Evolutionary conservation across 192 early-diverging fungal genomes (phyloP), one percentile per base, ranked within the genome.

Genomic region (Podila epicladia): DNA sequence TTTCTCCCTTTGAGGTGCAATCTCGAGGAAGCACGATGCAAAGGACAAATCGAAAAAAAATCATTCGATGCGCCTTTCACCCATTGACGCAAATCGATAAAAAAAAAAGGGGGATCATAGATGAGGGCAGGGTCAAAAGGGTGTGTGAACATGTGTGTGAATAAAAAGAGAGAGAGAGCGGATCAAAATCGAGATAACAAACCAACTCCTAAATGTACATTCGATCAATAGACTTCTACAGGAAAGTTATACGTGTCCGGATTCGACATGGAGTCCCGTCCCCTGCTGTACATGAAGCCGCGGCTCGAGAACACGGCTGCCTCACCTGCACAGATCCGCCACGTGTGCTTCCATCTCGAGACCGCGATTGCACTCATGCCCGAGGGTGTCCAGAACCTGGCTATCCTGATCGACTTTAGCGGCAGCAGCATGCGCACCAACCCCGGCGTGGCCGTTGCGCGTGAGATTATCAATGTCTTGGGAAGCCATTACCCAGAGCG

Each of bases 401-500:
- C 84, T 17, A 86, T 98, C 62, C 83, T 97, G 49, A 91, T 98
- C 58, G 97, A 98, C 66, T 94, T 95, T 72, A 88, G 91, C 26
- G 87, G 89, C 55, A 86, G 89, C 71, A 85, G 88, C 48, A 87
- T 90, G 75, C 85, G 89, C 59, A 92, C 86, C 72, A 90, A 87
- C 32, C 92, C 93, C 11, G 88, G 91, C 28, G 79, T 96, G 8
- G 88, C 87, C 9, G 91, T 94, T 1, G 90, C 91, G 12, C 94
- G 91, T 41, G 89, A 95, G 68, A 95, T 96, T 68, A 83, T 97
- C 62, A 77, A 94, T 53, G 90, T 94, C 24, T 82, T 98, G 28
- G 89, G 91, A 38, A 91, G 90, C 63, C 97, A 98, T 86, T 98
- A 97, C 67, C 96, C 96, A 8, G 97, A 98, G 85, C 87, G 93